Base-by-base conservation (phyloP, 331 rosid genomes). In the Rhamnella rubrinervis region DNA sequence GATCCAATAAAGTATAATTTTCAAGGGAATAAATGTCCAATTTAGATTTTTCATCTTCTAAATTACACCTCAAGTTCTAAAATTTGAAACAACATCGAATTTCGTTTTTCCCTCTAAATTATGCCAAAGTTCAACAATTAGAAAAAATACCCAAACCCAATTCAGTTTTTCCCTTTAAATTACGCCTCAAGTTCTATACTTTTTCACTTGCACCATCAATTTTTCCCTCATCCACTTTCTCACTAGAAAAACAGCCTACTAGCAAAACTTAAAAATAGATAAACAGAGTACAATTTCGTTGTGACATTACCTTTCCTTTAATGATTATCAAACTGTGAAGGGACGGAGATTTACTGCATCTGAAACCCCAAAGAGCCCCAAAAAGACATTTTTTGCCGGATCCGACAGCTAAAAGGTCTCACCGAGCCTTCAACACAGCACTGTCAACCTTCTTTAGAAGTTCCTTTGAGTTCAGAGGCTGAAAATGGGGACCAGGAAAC, bases 341-440 rank as follows among this genome's bases (percentile, higher is more conserved):
- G 50, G 88, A 77, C 11, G 93, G 93, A 89, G 67, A 93, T 85
- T 62, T 85, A 86, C 82, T 88, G 98, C 92, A 93, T 88, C 37
- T 76, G 82, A 44, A 87, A 74, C 60, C 92, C 96, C 51, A 93
- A 19, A 26, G 91, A 74, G 66, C 65, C 57, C 96, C 90, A 93
- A 0, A 78, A 73, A 77, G 59, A 93, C 85, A 53, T 73, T 76
- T 25, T 87, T 86, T 4, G n/a, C n/a, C n/a, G n/a, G n/a, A n/a
- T n/a, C 89, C 85, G 2, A 83, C 84, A 4, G 63, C 80, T 3
- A 82, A 69, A 52, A 87, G 76, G 1, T 84, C 82, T 5, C 75
- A 66, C 38, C 77, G 78, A 63, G 95, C 91, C 67, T 67, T 77
- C 18, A 63, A 61, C 39, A 78, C 90, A 44, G 92, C 88, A 7